Percentiles rank a stretch among this genome's conserved stretches.
Evolutionary conservation across 1,284 basidiomycete genomes (phyloP).

Genomic region (Ceratobasidium sp.): DNA sequence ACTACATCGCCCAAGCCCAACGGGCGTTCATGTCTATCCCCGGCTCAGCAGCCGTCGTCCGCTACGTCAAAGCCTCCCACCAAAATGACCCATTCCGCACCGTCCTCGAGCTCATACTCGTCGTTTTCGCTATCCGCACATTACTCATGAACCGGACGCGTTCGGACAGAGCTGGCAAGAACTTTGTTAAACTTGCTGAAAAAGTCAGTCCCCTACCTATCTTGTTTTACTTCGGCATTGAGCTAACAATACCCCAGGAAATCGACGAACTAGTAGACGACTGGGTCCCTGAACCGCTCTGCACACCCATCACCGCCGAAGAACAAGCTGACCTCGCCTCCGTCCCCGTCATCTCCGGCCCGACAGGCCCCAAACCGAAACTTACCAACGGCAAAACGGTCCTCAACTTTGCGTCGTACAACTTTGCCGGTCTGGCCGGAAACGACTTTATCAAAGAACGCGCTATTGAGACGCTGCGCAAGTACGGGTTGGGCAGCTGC

Average conservation of each 20-base stretch:
- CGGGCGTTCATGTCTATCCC: slow-evolving; percentile 81
- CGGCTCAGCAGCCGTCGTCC: slow-evolving; percentile 89
- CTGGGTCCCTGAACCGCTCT: slow-evolving; percentile 92
- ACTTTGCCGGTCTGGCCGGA: slow-evolving; percentile 92
- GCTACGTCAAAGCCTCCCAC: slow-evolving; percentile 92
- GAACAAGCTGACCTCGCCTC: slow-evolving; percentile 80
- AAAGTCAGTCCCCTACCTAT: slow-evolving; percentile 71
- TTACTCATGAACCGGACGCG: slow-evolving; percentile 91
- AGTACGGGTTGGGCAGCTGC: slow-evolving; percentile 96
- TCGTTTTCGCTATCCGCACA: slow-evolving; percentile 91
- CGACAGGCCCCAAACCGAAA: slow-evolving; percentile 87
- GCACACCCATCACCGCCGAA: slow-evolving; percentile 69
- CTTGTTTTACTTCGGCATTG: background rate
- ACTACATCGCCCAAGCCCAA: slow-evolving; percentile 59
- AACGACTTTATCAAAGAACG: slow-evolving; percentile 90
- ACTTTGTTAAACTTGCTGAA: slow-evolving; percentile 91
- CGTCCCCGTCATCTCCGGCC: slow-evolving; percentile 85
- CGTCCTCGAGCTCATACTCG: slow-evolving; percentile 89
- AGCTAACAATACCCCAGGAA: slow-evolving; percentile 72
- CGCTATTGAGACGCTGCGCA: slow-evolving; percentile 88
- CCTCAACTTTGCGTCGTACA: slow-evolving; percentile 90
- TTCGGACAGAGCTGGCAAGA: slow-evolving; percentile 86
- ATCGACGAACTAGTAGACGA: slow-evolving; percentile 97
- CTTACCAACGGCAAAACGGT: slow-evolving; percentile 84
- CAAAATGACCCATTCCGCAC: slow-evolving; percentile 94